These are phyloP conservation scores for Strobilomyces confusus DNA, from an alignment of 768 basidiomycete species.

Conservation along the genomic window DNA sequence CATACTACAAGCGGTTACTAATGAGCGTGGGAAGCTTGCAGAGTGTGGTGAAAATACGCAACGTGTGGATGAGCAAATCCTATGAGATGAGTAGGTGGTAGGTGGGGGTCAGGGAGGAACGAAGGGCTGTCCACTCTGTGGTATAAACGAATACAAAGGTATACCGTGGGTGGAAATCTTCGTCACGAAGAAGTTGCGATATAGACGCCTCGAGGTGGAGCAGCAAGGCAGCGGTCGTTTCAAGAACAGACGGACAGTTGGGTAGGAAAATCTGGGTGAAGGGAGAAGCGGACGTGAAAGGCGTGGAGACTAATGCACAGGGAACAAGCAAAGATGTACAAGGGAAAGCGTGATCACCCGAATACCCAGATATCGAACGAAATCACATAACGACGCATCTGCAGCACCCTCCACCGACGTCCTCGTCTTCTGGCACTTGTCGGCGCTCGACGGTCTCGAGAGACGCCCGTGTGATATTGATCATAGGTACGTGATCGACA, in stretches of 20 bases:
- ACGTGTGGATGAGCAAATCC: conserved; percentile 13
- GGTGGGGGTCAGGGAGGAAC: conserved; percentile 13
- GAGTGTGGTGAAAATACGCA: conserved; percentile 7
- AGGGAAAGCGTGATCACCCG: conserved; percentile 22
- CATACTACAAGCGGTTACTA: conserved; percentile 26
- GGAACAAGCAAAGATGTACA: conserved; percentile 22
- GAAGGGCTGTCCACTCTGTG: conserved; percentile 21
- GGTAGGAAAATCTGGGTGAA: conserved; percentile 1
- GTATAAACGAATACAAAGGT: conserved; percentile 17
- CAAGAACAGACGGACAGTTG: conserved; percentile 10
- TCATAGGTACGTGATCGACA: conserved; percentile 28
- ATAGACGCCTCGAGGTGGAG: conserved; percentile 1
- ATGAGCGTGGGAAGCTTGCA: conserved; percentile 17
- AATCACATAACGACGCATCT: conserved; percentile 83
- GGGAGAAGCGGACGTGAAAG: conserved; percentile 6
- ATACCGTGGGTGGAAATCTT: conserved; percentile 19
- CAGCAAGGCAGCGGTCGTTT: conserved; percentile 12
- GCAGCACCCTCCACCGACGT: conserved; percentile 59
- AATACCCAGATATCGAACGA: conserved; percentile 15
- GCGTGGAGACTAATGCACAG: conserved; percentile 12
- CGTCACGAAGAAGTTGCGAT: conserved; percentile 11
- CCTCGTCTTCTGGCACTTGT: conserved; percentile 37
- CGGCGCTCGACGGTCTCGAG: conserved; percentile 25
- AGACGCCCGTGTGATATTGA: conserved; percentile 30
- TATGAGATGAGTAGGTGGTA: conserved; percentile 16